Evolutionary conservation across 2,329 filamentous ascomycete species (phyloP).

Genomic region (Penicillium paneum): DNA sequence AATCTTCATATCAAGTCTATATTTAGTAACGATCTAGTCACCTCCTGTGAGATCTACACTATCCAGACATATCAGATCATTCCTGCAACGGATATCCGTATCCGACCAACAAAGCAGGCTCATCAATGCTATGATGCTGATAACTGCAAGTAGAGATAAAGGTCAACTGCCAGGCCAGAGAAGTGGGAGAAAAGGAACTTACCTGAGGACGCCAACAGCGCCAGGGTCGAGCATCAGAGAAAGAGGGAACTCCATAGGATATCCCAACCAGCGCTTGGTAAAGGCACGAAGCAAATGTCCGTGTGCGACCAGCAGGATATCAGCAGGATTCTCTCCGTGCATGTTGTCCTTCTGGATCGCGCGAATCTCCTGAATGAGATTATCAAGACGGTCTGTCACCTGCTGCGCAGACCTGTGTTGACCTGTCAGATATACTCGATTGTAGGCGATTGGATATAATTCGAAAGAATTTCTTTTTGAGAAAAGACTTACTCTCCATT

Average conservation of each 20-base stretch:
- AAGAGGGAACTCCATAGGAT: constrained; percentile 41
- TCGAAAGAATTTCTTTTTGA: not conserved
- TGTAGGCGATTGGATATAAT: not conserved
- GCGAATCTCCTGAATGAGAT: constrained; percentile 42
- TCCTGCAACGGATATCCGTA: constrained; percentile 36
- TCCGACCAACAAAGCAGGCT: constrained; percentile 44
- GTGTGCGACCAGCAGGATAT: constrained; percentile 43
- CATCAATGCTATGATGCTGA: constrained; percentile 37
- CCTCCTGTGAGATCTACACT: not conserved
- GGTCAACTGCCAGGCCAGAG: not conserved
- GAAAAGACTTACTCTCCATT: constrained; percentile 49
- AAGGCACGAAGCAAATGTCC: constrained; percentile 49
- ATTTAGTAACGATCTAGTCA: not conserved
- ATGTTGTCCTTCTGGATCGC: constrained; percentile 41
- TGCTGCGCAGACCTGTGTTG: constrained; percentile 32
- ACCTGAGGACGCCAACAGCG: constrained; percentile 44
- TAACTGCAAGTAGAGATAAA: constrained; percentile 24
- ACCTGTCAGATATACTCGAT: constrained; percentile 3
- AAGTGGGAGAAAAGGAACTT: not conserved
- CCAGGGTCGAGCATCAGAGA: constrained; percentile 47
- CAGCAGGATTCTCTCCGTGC: constrained; percentile 38
- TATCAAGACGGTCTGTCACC: constrained; percentile 43
- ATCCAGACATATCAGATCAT: not conserved
- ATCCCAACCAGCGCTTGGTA: constrained; percentile 47
- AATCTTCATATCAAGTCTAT: not conserved